A percentile compares a stretch with the other conserved stretches of the same genome.
phyloP scores from a whole-genome alignment of 352 stramenopile species.

The Pythium rhizo-oryzae region DNA sequence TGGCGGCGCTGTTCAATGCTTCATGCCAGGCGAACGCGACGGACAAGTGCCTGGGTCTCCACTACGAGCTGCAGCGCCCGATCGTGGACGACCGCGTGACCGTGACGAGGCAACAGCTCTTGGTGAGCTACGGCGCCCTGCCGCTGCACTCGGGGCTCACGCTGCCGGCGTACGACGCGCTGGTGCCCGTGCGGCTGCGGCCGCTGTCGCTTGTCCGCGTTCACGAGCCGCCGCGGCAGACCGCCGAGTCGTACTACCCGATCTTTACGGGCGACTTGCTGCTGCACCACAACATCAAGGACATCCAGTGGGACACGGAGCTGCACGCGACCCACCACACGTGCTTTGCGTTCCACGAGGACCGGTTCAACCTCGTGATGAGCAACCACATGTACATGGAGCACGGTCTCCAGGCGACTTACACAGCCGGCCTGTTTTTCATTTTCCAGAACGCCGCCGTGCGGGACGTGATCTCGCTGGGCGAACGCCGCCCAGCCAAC shows the following conservation, averaged over 20 bases:
- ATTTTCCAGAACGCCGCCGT: constrained; percentile 8
- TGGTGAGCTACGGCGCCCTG: neutral
- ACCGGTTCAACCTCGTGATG: neutral
- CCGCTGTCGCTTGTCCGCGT: constrained; percentile 3
- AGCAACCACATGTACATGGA: constrained; percentile 20
- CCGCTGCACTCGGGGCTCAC: neutral
- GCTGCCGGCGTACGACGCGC: neutral
- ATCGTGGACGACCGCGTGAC: neutral
- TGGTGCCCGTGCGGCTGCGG: neutral
- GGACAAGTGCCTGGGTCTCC: neutral
- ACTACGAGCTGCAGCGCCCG: neutral
- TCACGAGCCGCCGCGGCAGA: neutral
- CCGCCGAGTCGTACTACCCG: neutral
- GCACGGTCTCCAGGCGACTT: neutral
- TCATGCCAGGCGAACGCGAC: neutral
- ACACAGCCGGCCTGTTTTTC: constrained; percentile 13
- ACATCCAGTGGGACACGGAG: constrained; percentile 5
- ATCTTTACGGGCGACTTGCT: constrained; percentile 3
- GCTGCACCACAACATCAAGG: constrained; percentile 5
- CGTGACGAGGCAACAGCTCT: neutral
- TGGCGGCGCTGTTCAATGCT: neutral
- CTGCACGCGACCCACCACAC: neutral
- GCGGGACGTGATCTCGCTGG: neutral
- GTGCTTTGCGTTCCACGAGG: constrained; percentile 6
- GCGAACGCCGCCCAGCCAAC: no score